Evolutionary conservation across 495 filamentous ascomycete genomes (phyloP).

Genomic region (Paragyromitra xinjiangensis): DNA sequence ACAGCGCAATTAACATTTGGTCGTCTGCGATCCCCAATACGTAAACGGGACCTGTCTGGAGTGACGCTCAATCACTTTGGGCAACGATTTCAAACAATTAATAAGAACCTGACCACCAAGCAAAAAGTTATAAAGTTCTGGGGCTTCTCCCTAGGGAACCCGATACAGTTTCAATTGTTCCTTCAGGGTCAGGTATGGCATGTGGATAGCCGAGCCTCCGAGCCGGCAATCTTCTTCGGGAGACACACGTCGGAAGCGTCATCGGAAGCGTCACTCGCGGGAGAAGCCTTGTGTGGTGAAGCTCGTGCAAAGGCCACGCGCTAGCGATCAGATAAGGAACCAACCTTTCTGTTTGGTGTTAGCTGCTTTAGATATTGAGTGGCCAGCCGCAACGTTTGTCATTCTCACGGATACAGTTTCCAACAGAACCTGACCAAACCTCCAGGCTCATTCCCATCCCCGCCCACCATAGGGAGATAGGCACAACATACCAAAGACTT

Average conservation of each 20-base stretch:
- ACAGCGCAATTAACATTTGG: background rate
- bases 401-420: conserved; percentile 4
- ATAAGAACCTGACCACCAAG: no score
- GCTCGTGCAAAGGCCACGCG: background rate
- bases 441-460: background rate
- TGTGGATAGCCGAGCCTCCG: background rate
- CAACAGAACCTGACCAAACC: background rate
- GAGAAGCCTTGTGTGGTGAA: conserved; percentile 2
- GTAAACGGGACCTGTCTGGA: no score
- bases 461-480: background rate
- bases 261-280: background rate
- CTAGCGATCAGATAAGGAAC: conserved; percentile 22
- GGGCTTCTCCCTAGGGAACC: no score
- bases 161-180: background rate
- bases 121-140: no score
- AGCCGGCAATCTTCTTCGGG: conserved; percentile 11
- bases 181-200: background rate
- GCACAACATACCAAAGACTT: background rate
- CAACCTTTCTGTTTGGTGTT: background rate
- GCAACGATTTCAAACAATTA: no score
- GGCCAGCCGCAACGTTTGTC: conserved; percentile 8
- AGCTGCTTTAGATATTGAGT: conserved; percentile 3
- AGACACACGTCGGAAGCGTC: conserved; percentile 1
- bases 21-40: no score
- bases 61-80: no score